Evolutionary conservation across 331 rosid species (phyloP).

Genomic region (Dryas integrifolia): DNA sequence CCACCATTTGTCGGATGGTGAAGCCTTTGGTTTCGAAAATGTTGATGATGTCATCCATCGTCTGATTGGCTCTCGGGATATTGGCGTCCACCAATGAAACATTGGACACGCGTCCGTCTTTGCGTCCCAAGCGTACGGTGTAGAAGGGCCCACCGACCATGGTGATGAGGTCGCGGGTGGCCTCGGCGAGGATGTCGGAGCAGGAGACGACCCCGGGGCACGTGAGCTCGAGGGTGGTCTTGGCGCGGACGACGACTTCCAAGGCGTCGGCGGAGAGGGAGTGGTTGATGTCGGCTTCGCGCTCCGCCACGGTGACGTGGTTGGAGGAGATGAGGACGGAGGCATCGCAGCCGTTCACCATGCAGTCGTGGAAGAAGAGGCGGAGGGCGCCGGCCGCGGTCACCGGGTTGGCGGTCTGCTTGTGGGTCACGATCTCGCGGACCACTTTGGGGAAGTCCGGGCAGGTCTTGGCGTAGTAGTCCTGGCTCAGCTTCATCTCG

Average conservation of each 20-base stretch:
- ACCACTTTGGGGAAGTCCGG: conserved; percentile 38
- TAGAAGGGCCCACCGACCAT: conserved; percentile 87
- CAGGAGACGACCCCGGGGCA: conserved; percentile 86
- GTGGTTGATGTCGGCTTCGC: conserved; percentile 59
- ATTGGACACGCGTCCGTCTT: conserved; percentile 52
- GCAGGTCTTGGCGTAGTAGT: conserved; percentile 42
- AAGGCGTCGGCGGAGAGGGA: conserved; percentile 73
- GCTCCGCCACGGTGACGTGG: conserved; percentile 39
- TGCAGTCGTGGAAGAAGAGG: conserved; percentile 49
- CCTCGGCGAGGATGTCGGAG: conserved; percentile 64
- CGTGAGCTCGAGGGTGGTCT: conserved; percentile 49
- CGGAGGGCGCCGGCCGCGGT: conserved; percentile 51
- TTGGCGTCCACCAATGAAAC: conserved; percentile 22
- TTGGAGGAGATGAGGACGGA: conserved; percentile 43
- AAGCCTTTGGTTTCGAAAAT: conserved; percentile 42
- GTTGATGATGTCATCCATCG: conserved; percentile 43
- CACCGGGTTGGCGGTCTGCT: conserved; percentile 36
- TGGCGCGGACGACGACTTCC: conserved; percentile 47
- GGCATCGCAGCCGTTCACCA: conserved; percentile 54
- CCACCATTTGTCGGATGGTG: conserved; percentile 64
- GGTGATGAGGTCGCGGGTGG: conserved; percentile 62
- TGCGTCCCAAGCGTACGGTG: conserved; percentile 53
- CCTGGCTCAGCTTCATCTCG: not conserved
- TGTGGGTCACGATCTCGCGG: conserved; percentile 32
- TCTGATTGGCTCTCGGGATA: conserved; percentile 37